Evolutionary conservation across 352 stramenopile species (phyloP).

Genomic region (Thalassiosira exigua): DNA sequence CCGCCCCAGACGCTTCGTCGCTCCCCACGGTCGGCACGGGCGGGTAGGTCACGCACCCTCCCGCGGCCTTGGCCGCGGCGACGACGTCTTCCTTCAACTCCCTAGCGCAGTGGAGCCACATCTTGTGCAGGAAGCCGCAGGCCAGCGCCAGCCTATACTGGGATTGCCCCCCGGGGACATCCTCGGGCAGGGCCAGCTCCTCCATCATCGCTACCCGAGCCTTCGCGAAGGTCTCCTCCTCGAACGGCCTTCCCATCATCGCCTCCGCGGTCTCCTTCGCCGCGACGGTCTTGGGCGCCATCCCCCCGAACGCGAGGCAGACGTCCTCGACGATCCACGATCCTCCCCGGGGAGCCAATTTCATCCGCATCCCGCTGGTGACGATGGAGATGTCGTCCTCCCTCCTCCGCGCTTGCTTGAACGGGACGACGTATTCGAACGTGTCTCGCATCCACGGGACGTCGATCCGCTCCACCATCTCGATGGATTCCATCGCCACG

Average conservation of each 20-base stretch:
- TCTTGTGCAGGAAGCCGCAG: conserved; percentile 94
- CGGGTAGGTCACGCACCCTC: conserved; percentile 36
- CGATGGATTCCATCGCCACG: conserved; percentile 88
- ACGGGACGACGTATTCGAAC: conserved; percentile 93
- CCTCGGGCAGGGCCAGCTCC: conserved; percentile 91
- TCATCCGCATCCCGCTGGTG: conserved; percentile 91
- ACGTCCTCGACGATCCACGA: conserved; percentile 73
- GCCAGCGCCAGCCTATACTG: conserved; percentile 94
- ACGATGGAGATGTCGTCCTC: conserved; percentile 99
- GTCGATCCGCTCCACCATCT: conserved; percentile 92
- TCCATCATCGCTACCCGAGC: conserved; percentile 87
- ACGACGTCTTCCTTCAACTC: conserved; percentile 68
- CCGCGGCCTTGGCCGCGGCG: conserved; percentile 13
- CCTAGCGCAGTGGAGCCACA: conserved; percentile 86
- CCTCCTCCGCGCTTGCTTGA: conserved; percentile 94
- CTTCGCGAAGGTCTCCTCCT: conserved; percentile 85
- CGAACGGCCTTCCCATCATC: conserved; percentile 88
- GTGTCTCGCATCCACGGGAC: conserved; percentile 85
- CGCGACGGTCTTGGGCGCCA: conserved; percentile 87
- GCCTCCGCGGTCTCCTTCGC: conserved; percentile 72
- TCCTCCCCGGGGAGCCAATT: conserved; percentile 67
- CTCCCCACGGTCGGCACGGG: conserved; percentile 61
- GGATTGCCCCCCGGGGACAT: conserved; percentile 92
- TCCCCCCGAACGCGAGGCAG: conserved; percentile 84
- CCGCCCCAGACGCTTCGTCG: conserved; percentile 63